phyloP scores from a whole-genome alignment of 2,329 filamentous ascomycete genomes.

The Huntiella moniliformis region DNA sequence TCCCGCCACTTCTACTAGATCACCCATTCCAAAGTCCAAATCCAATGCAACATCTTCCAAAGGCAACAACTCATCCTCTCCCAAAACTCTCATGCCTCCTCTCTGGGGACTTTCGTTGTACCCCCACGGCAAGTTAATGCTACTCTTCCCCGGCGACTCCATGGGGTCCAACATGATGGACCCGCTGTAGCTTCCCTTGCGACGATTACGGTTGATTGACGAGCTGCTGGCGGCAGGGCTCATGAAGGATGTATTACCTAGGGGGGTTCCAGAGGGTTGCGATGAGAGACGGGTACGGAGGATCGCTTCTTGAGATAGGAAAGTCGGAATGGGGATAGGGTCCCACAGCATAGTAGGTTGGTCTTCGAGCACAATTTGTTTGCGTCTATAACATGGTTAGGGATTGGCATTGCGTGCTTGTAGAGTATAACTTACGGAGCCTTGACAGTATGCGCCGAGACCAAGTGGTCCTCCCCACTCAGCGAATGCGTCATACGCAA shows the following conservation, averaged over 20 bases:
- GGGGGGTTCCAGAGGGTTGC: neutral
- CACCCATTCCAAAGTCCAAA: slow-evolving; percentile 9
- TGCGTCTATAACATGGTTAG: slow-evolving; percentile 32
- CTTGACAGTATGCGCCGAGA: slow-evolving; percentile 54
- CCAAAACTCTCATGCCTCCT: slow-evolving; percentile 6
- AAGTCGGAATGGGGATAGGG: slow-evolving; percentile 35
- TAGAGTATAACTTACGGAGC: slow-evolving; percentile 36
- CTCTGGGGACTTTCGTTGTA: slow-evolving; percentile 1
- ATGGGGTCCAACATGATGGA: slow-evolving; percentile 9
- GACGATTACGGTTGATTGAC: neutral
- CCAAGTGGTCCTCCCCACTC: slow-evolving; percentile 13
- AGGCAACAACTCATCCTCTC: slow-evolving; percentile 11
- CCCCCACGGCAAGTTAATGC: slow-evolving; percentile 1
- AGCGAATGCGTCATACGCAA: slow-evolving; percentile 18
- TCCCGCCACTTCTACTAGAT: neutral
- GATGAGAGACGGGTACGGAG: slow-evolving; percentile 2
- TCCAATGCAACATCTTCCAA: slow-evolving; percentile 13
- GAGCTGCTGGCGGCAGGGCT: slow-evolving; percentile 6
- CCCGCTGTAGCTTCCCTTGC: slow-evolving; percentile 1
- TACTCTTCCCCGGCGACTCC: slow-evolving; percentile 7
- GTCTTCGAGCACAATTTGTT: slow-evolving; percentile 60
- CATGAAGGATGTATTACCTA: slow-evolving; percentile 9
- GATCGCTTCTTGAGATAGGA: slow-evolving; percentile 16
- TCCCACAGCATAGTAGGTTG: slow-evolving; percentile 66
- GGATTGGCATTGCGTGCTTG: slow-evolving; percentile 14